Evolutionary conservation across 768 basidiomycete genomes (phyloP).

Genomic region (Hygrocybe punicea): DNA sequence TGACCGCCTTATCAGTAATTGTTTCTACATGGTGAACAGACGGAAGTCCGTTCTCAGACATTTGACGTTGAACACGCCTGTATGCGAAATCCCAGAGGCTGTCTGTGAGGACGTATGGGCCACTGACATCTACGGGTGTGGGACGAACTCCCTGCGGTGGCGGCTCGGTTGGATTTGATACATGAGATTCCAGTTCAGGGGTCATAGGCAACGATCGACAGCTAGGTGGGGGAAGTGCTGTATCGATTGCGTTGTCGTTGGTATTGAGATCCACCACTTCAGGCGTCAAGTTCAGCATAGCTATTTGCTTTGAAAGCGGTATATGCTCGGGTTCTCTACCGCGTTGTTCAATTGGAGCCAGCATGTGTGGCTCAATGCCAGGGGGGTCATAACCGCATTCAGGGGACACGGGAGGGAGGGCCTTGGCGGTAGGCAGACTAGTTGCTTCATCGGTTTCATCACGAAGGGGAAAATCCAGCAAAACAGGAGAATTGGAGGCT

Average conservation of each 20-base stretch:
- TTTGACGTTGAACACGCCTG: slow-evolving; percentile 1
- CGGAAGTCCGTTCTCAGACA: not conserved
- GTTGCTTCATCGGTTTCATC: too few relatives aligned
- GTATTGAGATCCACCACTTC: not conserved
- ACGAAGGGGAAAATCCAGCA: too few relatives aligned
- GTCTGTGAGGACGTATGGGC: not conserved
- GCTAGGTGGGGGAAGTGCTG: not conserved
- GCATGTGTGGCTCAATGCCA: too few relatives aligned
- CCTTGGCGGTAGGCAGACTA: too few relatives aligned
- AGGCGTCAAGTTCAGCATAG: not conserved
- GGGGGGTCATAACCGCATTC: too few relatives aligned
- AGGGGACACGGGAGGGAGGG: too few relatives aligned
- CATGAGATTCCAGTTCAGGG: too few relatives aligned
- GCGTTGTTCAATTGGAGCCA: too few relatives aligned
- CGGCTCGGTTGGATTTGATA: too few relatives aligned
- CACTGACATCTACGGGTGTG: not conserved
- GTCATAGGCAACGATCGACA: not conserved
- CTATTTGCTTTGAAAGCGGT: too few relatives aligned
- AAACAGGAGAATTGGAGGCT: too few relatives aligned
- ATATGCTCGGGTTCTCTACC: not conserved
- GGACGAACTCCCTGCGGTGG: not conserved
- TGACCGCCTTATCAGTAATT: not conserved
- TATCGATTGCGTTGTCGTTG: not conserved
- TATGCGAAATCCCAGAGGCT: not conserved
- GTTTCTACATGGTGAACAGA: not conserved